Evolutionary conservation across 768 basidiomycete species (phyloP), one percentile per base, ranked within the genome.

Genomic region (Termitomyces bulborhizus): DNA sequence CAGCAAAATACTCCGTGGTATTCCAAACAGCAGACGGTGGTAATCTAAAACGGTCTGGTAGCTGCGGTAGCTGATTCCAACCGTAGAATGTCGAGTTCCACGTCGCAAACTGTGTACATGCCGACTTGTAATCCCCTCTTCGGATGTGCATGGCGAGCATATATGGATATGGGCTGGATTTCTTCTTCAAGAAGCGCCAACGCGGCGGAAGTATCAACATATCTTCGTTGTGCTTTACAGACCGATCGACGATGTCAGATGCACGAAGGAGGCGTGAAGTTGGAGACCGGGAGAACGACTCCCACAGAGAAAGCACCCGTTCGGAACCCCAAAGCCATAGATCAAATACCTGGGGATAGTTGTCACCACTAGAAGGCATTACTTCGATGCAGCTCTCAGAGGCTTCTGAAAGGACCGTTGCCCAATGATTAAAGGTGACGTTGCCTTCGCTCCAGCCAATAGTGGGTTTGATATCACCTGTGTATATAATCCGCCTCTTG

Each of bases 381-480:
- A 79, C 62, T 58, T 78, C 78, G 26, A 79, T 64, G 54, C 79
- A 81, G 29, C 68, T 62, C 57, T 78, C 73, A 4, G 71, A 68
- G 0, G 72, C 70, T 13, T 74, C 73, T 0, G 61, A 62, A 1
- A 79, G 68, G 7, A 78, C 46, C 27, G 65, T 65, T 21, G 61
- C 60, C 76, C 80, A 81, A 21, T 64, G 56, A 1, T 66, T 68
- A 50, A 77, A 75, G 6, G 75, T 71, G 27, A 61, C 68, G n/a
- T 59, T 46, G 18, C 76, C 75, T 6, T 62, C 57, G 6, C 64
- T 62, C 52, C 65, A 60, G 27, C 56, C 57, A 11, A 76, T 58
- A 3, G 51, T 53, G 0, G 69, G 66, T 55, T 81, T 79, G 26
- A 80, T 58, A 16, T 72, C 69, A 5, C 61, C 59, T 0, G 73